These are phyloP conservation scores for Yarrowia divulgata DNA, from an alignment of 805 yeast genomes.

Conservation along the genomic window DNA sequence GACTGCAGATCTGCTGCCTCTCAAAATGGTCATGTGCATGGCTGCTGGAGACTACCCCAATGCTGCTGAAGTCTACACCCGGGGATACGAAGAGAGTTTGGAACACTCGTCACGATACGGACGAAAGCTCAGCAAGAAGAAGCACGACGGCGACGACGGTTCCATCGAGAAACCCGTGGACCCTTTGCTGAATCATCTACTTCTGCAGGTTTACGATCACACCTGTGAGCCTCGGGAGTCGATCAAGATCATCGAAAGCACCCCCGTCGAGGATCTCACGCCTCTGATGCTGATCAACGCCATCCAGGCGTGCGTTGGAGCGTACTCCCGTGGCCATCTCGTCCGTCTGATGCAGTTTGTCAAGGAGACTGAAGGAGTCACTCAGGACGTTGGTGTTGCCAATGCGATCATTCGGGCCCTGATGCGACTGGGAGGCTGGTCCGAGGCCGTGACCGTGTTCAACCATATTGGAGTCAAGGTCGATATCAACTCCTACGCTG, in stretches of 20 bases:
- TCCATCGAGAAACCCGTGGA: background rate
- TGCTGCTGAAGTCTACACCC: background rate
- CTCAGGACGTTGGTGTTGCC: background rate
- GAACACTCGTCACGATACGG: conserved; percentile 1
- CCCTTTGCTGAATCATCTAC: conserved; percentile 1
- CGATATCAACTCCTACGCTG: background rate
- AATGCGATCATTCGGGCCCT: conserved; percentile 20
- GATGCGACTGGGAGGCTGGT: conserved; percentile 33
- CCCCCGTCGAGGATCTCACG: background rate
- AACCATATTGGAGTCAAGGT: background rate
- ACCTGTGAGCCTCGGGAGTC: background rate
- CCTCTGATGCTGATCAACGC: conserved; percentile 24
- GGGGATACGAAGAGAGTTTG: background rate
- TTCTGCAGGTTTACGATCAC: conserved; percentile 16
- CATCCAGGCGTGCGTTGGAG: conserved; percentile 11
- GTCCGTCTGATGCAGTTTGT: background rate
- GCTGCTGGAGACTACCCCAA: conserved; percentile 25
- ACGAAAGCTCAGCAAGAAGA: background rate
- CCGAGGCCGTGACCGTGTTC: conserved; percentile 20
- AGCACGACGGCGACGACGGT: background rate
- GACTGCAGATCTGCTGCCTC: background rate
- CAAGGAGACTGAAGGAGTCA: conserved; percentile 2
- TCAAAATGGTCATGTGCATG: conserved; percentile 32
- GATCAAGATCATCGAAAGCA: background rate
- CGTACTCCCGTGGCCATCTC: conserved; percentile 5